Percentiles rank a stretch among this genome's conserved stretches.
Evolutionary conservation across 139 green algal species (phyloP).

Genomic region (Chlorella vulgaris): DNA sequence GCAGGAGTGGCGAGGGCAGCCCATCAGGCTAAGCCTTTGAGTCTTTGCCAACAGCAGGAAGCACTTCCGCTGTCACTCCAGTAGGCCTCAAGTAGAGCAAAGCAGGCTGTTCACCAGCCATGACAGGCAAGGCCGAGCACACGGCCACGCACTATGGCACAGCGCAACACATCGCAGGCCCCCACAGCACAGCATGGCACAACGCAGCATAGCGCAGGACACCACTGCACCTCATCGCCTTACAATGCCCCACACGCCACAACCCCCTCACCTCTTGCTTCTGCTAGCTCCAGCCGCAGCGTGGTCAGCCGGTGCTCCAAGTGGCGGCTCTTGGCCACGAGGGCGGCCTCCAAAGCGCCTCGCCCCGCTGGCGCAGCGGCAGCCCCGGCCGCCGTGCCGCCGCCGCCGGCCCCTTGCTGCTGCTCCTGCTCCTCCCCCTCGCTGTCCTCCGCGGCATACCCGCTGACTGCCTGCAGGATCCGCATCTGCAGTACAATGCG

Average conservation of each 20-base stretch:
- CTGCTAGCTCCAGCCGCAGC: conserved; percentile 56
- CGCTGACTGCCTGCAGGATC: conserved; percentile 67
- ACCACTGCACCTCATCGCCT: no score
- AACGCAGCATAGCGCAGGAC: no score
- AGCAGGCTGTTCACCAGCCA: no score
- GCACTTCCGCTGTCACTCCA: no score
- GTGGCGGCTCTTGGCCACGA: conserved; percentile 83
- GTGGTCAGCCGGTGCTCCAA: conserved; percentile 93
- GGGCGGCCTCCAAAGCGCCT: conserved; percentile 69
- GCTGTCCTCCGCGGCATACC: conserved; percentile 41
- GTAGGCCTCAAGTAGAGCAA: no score
- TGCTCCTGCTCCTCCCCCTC: conserved; percentile 22
- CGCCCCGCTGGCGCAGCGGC: background rate
- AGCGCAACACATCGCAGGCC: no score
- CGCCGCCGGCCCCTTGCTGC: background rate
- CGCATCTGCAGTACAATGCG: no score
- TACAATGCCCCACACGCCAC: background rate
- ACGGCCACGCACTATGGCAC: no score
- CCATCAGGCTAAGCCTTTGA: background rate
- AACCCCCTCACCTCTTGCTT: conserved; percentile 35
- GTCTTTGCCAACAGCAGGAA: no score
- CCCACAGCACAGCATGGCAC: no score
- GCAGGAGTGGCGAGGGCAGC: background rate
- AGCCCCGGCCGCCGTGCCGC: background rate
- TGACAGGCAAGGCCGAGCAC: no score